Evolutionary conservation across 2,329 filamentous ascomycete genomes (phyloP).

Genomic region (Pseudopithomyces chartarum): DNA sequence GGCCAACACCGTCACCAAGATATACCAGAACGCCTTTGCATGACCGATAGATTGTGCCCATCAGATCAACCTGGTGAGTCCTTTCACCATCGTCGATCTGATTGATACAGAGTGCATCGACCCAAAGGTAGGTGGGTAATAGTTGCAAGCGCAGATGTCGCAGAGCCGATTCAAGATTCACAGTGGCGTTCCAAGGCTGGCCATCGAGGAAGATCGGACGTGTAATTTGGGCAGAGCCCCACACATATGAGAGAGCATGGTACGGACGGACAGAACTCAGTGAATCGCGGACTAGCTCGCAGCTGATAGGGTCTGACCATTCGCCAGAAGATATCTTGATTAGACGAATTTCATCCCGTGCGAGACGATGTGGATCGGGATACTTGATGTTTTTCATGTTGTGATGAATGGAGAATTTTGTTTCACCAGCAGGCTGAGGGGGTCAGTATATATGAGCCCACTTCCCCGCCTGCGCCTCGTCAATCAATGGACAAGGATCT

Average conservation of each 20-base stretch:
- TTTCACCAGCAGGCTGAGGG: too few species aligned
- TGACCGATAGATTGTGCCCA: conserved; percentile 19
- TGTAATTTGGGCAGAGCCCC: conserved; percentile 10
- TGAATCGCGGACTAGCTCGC: conserved; percentile 5
- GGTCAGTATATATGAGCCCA: too few species aligned
- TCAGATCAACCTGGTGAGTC: conserved; percentile 21
- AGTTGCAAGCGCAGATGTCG: conserved; percentile 14
- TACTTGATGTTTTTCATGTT: neutral
- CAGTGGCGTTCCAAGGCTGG: conserved; percentile 4
- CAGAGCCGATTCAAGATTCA: conserved; percentile 20
- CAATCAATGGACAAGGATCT: neutral
- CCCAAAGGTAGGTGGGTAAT: conserved; percentile 13
- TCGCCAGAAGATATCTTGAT: conserved; percentile 12
- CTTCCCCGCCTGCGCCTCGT: neutral
- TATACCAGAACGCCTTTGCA: conserved; percentile 18
- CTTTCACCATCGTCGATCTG: conserved; percentile 18
- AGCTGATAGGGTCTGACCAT: conserved; percentile 16
- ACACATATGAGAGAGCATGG: conserved; percentile 22
- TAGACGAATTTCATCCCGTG: conserved; percentile 7
- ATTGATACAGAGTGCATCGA: conserved; percentile 29
- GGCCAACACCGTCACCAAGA: conserved; percentile 8
- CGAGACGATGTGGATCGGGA: neutral
- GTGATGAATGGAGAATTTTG: neutral
- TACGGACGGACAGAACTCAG: conserved; percentile 5
- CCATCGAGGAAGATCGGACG: conserved; percentile 9